Percentiles rank a stretch among this genome's conserved stretches.
These are phyloP conservation scores for Sanghuangporus weigelae DNA, from an alignment of 1,284 basidiomycete genomes.

Conservation along the genomic window DNA sequence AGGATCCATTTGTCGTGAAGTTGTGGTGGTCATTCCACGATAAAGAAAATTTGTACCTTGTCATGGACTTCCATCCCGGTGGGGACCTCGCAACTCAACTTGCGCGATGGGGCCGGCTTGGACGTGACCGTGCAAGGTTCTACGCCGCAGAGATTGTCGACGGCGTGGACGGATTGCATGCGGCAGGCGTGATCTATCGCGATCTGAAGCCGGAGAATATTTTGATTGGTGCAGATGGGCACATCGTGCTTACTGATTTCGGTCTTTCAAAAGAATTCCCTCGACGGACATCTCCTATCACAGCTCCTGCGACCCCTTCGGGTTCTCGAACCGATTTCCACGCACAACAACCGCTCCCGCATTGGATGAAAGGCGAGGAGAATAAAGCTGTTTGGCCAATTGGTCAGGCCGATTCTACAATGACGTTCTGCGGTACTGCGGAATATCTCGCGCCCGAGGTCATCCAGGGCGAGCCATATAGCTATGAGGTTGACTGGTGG, in stretches of 20 bases:
- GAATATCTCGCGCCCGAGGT: slow-evolving; percentile 95
- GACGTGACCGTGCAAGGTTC: slow-evolving; percentile 89
- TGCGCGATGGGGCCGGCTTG: slow-evolving; percentile 88
- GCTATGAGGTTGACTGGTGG: slow-evolving; percentile 98
- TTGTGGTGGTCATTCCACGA: slow-evolving; percentile 97
- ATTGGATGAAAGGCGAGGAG: slow-evolving; percentile 67
- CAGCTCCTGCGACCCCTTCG: slow-evolving; percentile 53
- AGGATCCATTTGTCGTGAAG: slow-evolving; percentile 90
- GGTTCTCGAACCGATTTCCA: slow-evolving; percentile 49
- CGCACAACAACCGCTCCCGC: slow-evolving; percentile 48
- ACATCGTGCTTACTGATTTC: slow-evolving; percentile 95
- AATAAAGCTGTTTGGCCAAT: slow-evolving; percentile 43
- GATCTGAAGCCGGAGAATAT: slow-evolving; percentile 96
- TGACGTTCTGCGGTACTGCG: slow-evolving; percentile 86
- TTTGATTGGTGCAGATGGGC: slow-evolving; percentile 87
- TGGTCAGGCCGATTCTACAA: slow-evolving; percentile 59
- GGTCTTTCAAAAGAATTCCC: slow-evolving; percentile 88
- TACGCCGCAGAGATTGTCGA: slow-evolving; percentile 96
- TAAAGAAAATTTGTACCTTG: slow-evolving; percentile 88
- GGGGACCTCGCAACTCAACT: slow-evolving; percentile 96
- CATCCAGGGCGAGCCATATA: slow-evolving; percentile 86
- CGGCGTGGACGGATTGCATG: slow-evolving; percentile 87
- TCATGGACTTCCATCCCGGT: slow-evolving; percentile 95
- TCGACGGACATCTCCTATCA: slow-evolving; percentile 39
- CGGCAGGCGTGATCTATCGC: slow-evolving; percentile 82